Conservation (phyloP, 139 green algal species). For the Ettlia oleoabundans region DNA sequence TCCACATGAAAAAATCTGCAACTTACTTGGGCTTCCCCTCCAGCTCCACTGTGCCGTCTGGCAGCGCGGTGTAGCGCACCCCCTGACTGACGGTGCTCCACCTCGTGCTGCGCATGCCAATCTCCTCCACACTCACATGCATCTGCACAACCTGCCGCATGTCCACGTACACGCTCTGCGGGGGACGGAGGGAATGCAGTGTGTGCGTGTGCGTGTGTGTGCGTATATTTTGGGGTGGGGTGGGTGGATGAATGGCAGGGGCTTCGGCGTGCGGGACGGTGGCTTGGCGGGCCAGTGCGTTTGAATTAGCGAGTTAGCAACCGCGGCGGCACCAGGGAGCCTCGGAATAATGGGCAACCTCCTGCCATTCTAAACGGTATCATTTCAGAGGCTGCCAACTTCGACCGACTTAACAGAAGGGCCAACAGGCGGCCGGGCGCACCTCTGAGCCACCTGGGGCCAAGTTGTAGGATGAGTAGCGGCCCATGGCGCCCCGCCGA, state of each 20-base stretch:
- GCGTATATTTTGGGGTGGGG: neutral
- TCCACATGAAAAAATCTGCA: no score
- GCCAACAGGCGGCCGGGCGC: no score
- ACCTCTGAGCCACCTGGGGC: slow-evolving; percentile 43
- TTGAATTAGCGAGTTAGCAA: no score
- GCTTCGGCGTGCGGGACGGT: no score
- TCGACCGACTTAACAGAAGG: neutral
- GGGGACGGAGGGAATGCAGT: no score
- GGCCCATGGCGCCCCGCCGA: slow-evolving; percentile 4
- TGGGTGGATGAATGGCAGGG: neutral
- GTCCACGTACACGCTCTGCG: slow-evolving; percentile 65
- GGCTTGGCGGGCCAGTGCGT: no score
- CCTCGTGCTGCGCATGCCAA: slow-evolving; percentile 52
- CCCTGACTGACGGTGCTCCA: slow-evolving; percentile 54
- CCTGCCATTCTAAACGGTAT: no score
- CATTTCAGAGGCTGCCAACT: neutral
- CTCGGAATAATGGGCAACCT: no score
- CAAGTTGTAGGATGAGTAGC: slow-evolving; percentile 38
- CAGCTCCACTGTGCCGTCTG: slow-evolving; percentile 5
- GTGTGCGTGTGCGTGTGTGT: no score
- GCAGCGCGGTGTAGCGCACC: neutral
- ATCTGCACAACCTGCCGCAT: slow-evolving; percentile 64
- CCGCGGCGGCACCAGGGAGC: no score
- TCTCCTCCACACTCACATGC: slow-evolving; percentile 60
- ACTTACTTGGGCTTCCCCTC: slow-evolving; percentile 21